Evolutionary conservation across 371 early-diverging fungal species (phyloP).

Genomic region (Nematocida sp.): DNA sequence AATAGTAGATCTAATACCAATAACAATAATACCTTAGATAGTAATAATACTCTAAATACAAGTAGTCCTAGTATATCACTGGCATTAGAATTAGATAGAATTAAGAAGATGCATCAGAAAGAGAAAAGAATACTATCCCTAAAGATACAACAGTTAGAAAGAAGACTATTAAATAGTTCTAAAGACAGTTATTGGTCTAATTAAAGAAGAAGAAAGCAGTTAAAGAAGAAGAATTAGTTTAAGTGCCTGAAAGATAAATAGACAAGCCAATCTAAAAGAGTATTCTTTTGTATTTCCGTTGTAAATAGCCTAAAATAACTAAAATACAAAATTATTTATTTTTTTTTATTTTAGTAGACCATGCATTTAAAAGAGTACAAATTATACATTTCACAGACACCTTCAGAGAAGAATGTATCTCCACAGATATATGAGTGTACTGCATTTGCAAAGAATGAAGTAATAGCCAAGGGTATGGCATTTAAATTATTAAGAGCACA

Average conservation of each 20-base stretch:
- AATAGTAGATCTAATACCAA: no score
- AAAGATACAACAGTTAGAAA: constrained; percentile 36
- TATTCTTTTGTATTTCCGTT: neutral
- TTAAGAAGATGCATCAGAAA: constrained; percentile 18
- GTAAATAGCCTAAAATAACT: neutral
- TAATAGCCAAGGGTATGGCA: constrained; percentile 94
- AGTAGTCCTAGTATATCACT: neutral
- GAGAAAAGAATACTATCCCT: constrained; percentile 47
- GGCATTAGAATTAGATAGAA: constrained; percentile 31
- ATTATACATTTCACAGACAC: constrained; percentile 65
- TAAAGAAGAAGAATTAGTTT: no score
- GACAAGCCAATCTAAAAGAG: no score
- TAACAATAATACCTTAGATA: no score
- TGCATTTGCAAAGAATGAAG: constrained; percentile 92
- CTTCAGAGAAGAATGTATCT: constrained; percentile 77
- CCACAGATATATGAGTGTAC: constrained; percentile 95
- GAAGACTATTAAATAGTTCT: neutral
- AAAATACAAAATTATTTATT: constrained; percentile 36
- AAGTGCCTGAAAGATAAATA: no score
- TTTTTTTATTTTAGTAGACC: constrained; percentile 46
- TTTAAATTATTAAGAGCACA: constrained; percentile 96
- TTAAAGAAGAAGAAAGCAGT: no score
- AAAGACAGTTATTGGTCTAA: neutral
- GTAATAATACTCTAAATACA: no score
- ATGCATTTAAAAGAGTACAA: constrained; percentile 63